A percentile compares a stretch with the other conserved stretches of the same genome.
Evolutionary conservation across 2,329 filamentous ascomycete species (phyloP).

Genomic region (Clarireedia monteithiana): DNA sequence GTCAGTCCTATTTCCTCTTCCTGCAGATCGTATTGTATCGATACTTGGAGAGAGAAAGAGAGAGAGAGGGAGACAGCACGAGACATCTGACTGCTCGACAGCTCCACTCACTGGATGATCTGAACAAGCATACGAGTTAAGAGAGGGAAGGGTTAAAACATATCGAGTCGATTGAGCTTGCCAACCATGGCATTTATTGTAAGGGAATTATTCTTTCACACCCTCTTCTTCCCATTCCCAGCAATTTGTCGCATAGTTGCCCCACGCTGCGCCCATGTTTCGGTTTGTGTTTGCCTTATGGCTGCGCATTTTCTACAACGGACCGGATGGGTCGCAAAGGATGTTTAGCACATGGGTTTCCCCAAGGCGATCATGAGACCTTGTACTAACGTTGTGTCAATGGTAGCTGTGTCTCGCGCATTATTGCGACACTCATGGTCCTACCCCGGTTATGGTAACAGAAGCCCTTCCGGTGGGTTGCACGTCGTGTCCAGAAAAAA

Average conservation of each 20-base stretch:
- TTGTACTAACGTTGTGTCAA: slow-evolving; percentile 15
- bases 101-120: no score
- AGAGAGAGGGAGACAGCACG: no score
- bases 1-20: no score
- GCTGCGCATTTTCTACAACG: not conserved
- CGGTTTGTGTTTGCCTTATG: not conserved
- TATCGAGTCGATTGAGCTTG: not conserved
- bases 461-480: slow-evolving; percentile 57
- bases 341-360: not conserved
- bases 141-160: no score
- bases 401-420: slow-evolving; percentile 59
- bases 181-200: slow-evolving; percentile 29
- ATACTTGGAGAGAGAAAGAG: no score
- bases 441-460: slow-evolving; percentile 62
- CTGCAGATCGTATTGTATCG: no score
- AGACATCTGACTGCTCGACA: no score
- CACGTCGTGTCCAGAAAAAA: slow-evolving; percentile 48
- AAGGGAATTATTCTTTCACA: slow-evolving; percentile 14
- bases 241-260: no score
- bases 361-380: not conserved
- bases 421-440: slow-evolving; percentile 64
- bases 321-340: not conserved
- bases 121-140: no score
- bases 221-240: no score
- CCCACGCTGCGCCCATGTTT: not conserved